Base-by-base conservation (phyloP, 768 basidiomycete species). In the Pleurotus salmoneostramineus region DNA sequence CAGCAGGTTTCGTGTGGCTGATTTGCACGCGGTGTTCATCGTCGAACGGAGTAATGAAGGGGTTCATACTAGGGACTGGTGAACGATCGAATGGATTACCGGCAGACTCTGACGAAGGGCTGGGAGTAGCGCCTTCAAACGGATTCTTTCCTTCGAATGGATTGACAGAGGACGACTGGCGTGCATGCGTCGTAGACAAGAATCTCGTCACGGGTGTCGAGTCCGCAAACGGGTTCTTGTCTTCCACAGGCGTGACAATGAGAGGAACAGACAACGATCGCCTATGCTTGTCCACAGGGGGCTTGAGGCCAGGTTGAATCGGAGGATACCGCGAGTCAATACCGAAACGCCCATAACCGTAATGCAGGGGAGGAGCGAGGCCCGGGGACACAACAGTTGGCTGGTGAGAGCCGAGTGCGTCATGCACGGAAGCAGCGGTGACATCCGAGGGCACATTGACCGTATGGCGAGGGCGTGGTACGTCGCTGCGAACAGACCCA, bases 21-120 rank as follows among this genome's bases (percentile, higher is more conserved):
- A 72, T 63, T 49, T 62, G 65, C 36, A 75, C 68, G 35, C 64
- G 64, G 57, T 81, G 76, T 66, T 89, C 87, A 65, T 90, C 89
- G 68, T 91, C 90, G 69, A 91, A 91, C 6, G 90, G 89, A 51
- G 89, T 90, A 58, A 82, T 79, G 65, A 91, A 91, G 54, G 89
- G 89, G 27, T 55, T 55, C 1, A 55, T 40, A 27, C 40, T 55
- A 17, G 52, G 52, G 12, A 55, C 27, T 59, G 64, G 50, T 59
- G 58, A 51, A 17, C 50, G 50, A 42, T 58, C 56, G 56, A 46
- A 49, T 7, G 45, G 47, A 31, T 56, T 47, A 15, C 48, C 35
- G 12, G 35, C 56, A 15, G 32, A 55, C 52, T 55, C 47, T n/a
- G 56, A 49, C 11, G 35, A 31, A 40, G 47, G 56, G 12, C 47